Conservation (phyloP, 1,284 basidiomycete genomes). For the Irpex lacteus region DNA sequence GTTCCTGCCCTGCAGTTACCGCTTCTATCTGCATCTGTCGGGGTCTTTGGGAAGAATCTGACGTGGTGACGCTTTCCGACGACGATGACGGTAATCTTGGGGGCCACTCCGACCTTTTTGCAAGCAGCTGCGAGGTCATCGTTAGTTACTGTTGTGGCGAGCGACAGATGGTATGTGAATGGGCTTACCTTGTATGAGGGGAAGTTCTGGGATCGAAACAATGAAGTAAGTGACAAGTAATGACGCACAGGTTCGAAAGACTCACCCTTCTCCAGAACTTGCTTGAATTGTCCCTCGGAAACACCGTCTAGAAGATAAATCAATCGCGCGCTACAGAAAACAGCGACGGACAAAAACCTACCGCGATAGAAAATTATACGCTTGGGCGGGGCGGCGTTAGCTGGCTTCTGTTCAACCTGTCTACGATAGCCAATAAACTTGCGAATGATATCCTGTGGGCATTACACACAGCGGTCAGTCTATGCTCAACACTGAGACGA, state of each 20-base stretch:
- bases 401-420: slow-evolving; percentile 46
- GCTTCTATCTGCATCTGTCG: slow-evolving; percentile 51
- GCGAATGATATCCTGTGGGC: slow-evolving; percentile 43
- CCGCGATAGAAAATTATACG: slow-evolving; percentile 76
- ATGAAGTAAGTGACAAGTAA: not conserved
- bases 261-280: slow-evolving; percentile 61
- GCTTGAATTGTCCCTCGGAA: slow-evolving; percentile 74
- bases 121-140: slow-evolving; percentile 48
- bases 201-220: not conserved
- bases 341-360: slow-evolving; percentile 24
- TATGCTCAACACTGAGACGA: not conserved
- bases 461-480: not conserved
- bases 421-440: slow-evolving; percentile 57
- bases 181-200: not conserved
- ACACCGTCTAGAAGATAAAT: slow-evolving; percentile 58
- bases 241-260: slow-evolving; percentile 6
- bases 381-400: slow-evolving; percentile 43
- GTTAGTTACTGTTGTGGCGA: slow-evolving; percentile 2
- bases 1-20: slow-evolving; percentile 78
- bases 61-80: slow-evolving; percentile 79
- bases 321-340: not conserved
- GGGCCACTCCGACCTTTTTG: slow-evolving; percentile 46
- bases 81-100: slow-evolving; percentile 71
- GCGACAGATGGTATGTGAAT: not conserved
- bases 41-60: slow-evolving; percentile 64